Evolutionary conservation across 73 alveolate species (phyloP).

Genomic region (Paramecium biaurelia): DNA sequence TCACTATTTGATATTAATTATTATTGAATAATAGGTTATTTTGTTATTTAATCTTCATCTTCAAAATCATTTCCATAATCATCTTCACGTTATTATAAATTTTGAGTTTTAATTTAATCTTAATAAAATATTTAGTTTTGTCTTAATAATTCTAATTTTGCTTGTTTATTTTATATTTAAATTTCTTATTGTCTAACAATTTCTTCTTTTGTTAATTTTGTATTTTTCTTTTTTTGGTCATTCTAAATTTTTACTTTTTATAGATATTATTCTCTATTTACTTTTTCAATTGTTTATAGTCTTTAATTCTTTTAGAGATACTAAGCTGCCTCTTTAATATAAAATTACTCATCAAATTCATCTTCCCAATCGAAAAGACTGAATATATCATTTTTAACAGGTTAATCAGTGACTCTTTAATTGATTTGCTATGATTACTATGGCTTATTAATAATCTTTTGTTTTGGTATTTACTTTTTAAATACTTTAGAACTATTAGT

Average conservation of each 20-base stretch:
- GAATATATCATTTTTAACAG: background rate
- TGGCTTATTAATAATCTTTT: background rate
- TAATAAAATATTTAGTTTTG: background rate
- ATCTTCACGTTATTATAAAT: background rate
- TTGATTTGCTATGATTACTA: background rate
- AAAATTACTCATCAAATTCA: slow-evolving; percentile 12
- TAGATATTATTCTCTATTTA: background rate
- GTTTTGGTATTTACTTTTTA: background rate
- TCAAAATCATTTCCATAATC: background rate
- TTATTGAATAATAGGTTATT: background rate
- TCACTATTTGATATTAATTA: background rate
- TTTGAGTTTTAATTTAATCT: background rate
- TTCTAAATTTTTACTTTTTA: background rate
- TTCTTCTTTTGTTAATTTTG: background rate
- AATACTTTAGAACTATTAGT: background rate
- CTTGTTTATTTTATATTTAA: background rate
- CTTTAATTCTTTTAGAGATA: background rate
- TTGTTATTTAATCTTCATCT: background rate
- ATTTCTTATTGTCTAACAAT: background rate
- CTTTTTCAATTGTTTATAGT: background rate
- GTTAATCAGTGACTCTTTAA: background rate
- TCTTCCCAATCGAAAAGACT: slow-evolving; percentile 11
- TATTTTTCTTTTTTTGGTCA: background rate
- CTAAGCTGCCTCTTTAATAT: background rate
- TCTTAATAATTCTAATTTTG: background rate